Percentiles rank a stretch among this genome's conserved stretches.
Evolutionary conservation across 176 grass and related monocot species (phyloP).

Genomic region (Sorghum bicolor): DNA sequence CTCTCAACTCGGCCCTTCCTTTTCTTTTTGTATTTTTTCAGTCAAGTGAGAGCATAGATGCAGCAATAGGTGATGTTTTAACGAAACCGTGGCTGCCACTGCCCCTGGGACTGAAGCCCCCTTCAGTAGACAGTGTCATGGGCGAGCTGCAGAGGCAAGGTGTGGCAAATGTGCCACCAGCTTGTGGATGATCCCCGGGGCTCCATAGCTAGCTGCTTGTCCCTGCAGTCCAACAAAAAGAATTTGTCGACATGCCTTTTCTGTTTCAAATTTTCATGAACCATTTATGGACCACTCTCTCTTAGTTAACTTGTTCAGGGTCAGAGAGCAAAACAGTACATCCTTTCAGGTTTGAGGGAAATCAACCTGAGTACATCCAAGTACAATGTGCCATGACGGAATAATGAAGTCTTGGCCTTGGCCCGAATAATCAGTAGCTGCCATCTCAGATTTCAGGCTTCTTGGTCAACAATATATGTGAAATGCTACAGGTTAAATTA

Average conservation of each 20-base stretch:
- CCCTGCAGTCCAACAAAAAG: neutral
- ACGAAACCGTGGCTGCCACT: constrained; percentile 77
- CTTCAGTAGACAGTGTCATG: constrained; percentile 69
- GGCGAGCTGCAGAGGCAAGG: constrained; percentile 72
- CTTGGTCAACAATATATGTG: too few relatives aligned
- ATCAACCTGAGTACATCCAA: constrained; percentile 8
- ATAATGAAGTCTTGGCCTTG: neutral
- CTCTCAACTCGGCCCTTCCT: neutral
- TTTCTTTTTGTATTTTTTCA: constrained; percentile 6
- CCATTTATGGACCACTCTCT: constrained; percentile 1
- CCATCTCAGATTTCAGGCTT: too few relatives aligned
- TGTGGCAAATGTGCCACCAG: constrained; percentile 53
- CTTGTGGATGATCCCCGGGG: constrained; percentile 27
- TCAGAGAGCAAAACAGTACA: neutral
- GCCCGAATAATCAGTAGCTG: neutral
- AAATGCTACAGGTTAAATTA: too few relatives aligned
- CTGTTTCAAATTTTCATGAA: neutral
- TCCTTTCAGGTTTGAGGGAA: neutral
- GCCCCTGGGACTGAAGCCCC: constrained; percentile 83
- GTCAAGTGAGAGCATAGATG: constrained; percentile 76
- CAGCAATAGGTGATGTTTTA: constrained; percentile 80
- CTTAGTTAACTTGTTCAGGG: neutral
- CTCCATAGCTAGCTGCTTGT: neutral
- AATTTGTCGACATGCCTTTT: constrained; percentile 28
- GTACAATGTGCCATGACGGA: neutral